A percentile compares a stretch with the other conserved stretches of the same genome.
These are phyloP conservation scores for Mucor irregularis DNA, from an alignment of 371 early-diverging fungal species.

Conservation along the genomic window DNA sequence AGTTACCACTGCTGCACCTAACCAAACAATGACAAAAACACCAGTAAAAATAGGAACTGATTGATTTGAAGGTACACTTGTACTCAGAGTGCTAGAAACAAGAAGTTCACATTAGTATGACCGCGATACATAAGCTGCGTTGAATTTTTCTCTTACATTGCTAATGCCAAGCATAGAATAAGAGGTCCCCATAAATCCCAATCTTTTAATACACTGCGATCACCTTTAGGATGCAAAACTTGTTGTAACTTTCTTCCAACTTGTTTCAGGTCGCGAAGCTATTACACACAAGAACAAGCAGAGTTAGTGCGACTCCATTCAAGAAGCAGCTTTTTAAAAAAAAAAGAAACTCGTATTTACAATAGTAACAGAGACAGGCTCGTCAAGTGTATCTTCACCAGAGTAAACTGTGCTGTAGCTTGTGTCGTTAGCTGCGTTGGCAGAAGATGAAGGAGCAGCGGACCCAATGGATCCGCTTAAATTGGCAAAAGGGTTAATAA, in stretches of 20 bases:
- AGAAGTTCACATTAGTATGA: neutral
- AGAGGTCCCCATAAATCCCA: constrained; percentile 98
- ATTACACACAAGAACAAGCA: constrained; percentile 7
- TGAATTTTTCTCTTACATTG: constrained; percentile 65
- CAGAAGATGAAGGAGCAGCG: constrained; percentile 6
- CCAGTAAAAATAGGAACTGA: constrained; percentile 85
- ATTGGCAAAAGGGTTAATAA: constrained; percentile 18
- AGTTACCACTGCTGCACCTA: constrained; percentile 90
- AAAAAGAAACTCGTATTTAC: constrained; percentile 42
- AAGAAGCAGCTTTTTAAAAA: neutral
- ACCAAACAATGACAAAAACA: constrained; percentile 90
- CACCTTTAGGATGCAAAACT: constrained; percentile 72
- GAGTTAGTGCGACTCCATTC: too few species aligned
- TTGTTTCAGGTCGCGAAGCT: constrained; percentile 80
- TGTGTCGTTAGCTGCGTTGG: neutral
- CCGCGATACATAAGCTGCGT: neutral
- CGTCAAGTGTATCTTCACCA: constrained; percentile 81
- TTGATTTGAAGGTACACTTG: constrained; percentile 69
- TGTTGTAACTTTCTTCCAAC: constrained; percentile 72
- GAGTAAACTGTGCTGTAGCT: constrained; percentile 9
- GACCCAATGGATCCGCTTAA: constrained; percentile 17
- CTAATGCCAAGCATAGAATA: constrained; percentile 83
- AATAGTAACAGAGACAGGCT: constrained; percentile 83
- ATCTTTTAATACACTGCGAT: constrained; percentile 71
- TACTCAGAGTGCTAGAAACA: constrained; percentile 55